Conservation (phyloP, 2,329 filamentous ascomycete genomes). For the Curvularia sp. region DNA sequence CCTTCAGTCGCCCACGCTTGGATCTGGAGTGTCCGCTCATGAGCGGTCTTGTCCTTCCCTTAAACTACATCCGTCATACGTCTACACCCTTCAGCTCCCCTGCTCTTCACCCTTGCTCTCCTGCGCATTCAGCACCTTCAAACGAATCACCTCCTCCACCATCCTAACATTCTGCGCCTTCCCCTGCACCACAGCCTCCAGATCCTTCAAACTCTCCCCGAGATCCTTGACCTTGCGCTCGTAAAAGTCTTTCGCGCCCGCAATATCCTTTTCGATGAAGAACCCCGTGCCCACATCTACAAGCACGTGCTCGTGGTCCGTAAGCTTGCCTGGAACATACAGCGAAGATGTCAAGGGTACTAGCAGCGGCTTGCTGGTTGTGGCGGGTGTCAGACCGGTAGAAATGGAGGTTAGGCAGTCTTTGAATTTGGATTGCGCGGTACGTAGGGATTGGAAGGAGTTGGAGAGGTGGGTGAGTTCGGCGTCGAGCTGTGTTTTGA, state of each 20-base stretch:
- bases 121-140: constrained; percentile 48
- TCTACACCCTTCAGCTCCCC: constrained; percentile 24
- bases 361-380: constrained; percentile 68
- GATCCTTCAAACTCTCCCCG: constrained; percentile 67
- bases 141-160: constrained; percentile 75
- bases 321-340: constrained; percentile 85
- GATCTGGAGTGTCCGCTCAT: not conserved
- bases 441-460: constrained; percentile 88
- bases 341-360: constrained; percentile 95
- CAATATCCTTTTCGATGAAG: constrained; percentile 82
- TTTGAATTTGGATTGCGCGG: constrained; percentile 88
- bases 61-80: not conserved
- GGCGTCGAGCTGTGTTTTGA: constrained; percentile 95
- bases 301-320: constrained; percentile 57
- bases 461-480: constrained; percentile 93
- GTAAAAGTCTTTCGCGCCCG: constrained; percentile 71
- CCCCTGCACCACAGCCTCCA: constrained; percentile 71
- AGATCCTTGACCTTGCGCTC: constrained; percentile 71
- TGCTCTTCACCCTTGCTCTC: constrained; percentile 36
- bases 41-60: not conserved
- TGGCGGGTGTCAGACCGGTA: constrained; percentile 58
- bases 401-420: constrained; percentile 85
- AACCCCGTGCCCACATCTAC: constrained; percentile 95
- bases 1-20: not conserved
- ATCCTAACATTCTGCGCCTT: constrained; percentile 87